Base-by-base conservation (phyloP, 441 rosid species). In the Isatis lusitanica region DNA sequence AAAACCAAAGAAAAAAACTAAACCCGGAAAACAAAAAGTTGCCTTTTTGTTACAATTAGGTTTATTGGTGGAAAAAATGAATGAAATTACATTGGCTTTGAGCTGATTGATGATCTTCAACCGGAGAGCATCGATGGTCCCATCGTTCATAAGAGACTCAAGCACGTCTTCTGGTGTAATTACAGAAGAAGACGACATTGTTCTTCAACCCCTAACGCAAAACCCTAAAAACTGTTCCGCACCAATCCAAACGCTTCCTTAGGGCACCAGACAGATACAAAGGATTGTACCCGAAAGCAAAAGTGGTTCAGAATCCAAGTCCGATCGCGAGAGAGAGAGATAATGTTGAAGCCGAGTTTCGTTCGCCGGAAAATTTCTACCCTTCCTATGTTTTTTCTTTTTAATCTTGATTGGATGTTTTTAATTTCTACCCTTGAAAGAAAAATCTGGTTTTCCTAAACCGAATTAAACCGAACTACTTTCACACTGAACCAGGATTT, bases 61-160 rank as follows among this genome's bases (percentile, higher is more conserved):
- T 48, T n/a, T 10, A 30, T 12, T 7, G 18, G 44, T 3, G 18
- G 44, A 35, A 57, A 70, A 50, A 62, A 63, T 66, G 66, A 79
- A 44, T 6, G 21, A 15, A 33, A 62, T 74, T 75, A 91, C 98
- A 80, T 92, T 88, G 82, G 98, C 93, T 85, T 92, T 91, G 74
- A 95, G 95, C 88, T 95, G 96, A 77, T 92, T 92, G 63, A 95
- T 90, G 81, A 95, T 92, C 85, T 90, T 91, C 78, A 90, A 83
- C 63, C 99, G 86, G 58, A 95, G 91, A 74, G 94, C 80, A 73
- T 95, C 99, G 71, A 95, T 89, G 16, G 98, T 89, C 5, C 98
- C 99, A 80, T 95, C 99, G 73, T 95, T 95, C 99, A 92, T 92
- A 57, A 95, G 86, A 18, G 94, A 88, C 82, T 91, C 98, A 65